These are phyloP conservation scores for Artemisia tridentata DNA, from an alignment of 129 eudicot genomes.

Conservation along the genomic window DNA sequence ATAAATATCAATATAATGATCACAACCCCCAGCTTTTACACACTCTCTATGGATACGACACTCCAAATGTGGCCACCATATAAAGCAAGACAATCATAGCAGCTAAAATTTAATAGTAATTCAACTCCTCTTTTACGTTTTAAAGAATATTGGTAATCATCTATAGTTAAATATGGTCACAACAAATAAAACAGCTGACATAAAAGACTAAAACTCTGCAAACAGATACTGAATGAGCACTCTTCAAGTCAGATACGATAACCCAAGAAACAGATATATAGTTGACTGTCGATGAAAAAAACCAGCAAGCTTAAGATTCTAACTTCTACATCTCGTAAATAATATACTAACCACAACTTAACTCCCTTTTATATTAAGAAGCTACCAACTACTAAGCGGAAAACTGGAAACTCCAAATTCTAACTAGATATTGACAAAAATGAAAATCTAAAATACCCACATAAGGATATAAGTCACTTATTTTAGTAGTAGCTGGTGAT, in stretches of 20 bases:
- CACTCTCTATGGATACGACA: neutral
- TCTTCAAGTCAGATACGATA: neutral
- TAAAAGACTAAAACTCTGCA: conserved; percentile 6
- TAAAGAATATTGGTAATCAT: conserved; percentile 4
- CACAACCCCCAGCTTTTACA: conserved; percentile 8
- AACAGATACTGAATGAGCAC: conserved; percentile 11
- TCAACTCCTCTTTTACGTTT: conserved; percentile 1
- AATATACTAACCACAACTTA: conserved; percentile 15
- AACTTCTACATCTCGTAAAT: conserved; percentile 2
- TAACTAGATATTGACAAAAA: neutral
- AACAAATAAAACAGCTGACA: conserved; percentile 5
- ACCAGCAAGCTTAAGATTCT: neutral
- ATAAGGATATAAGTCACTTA: neutral
- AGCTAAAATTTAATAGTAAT: neutral
- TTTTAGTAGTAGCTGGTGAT: neutral
- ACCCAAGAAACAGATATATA: conserved; percentile 6
- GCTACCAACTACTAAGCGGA: neutral
- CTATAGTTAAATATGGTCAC: conserved; percentile 3
- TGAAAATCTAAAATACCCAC: neutral
- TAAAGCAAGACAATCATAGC: conserved; percentile 13
- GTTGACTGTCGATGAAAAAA: conserved; percentile 2
- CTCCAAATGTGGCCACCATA: conserved; percentile 5
- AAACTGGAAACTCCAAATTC: neutral
- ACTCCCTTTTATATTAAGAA: conserved; percentile 16
- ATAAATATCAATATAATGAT: neutral